Conservation (phyloP, 164 flowering plant species). For the Stephania yunnanensis region DNA sequence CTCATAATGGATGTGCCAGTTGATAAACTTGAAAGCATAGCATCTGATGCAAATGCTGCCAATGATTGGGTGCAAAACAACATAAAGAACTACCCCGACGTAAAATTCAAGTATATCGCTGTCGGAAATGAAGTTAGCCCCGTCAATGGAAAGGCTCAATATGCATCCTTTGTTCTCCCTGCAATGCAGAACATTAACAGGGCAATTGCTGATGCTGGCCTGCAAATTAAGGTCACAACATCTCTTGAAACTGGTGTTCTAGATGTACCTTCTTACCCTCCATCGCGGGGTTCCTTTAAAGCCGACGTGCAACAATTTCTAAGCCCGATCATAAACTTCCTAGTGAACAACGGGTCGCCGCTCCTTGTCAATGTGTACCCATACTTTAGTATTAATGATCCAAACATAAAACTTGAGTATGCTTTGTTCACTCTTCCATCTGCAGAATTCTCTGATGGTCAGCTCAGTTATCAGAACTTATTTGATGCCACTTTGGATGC, state of each 20-base stretch:
- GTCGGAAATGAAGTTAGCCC: slow-evolving; percentile 50
- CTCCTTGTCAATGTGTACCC: slow-evolving; percentile 39
- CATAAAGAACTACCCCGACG: slow-evolving; percentile 21
- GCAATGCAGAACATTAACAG: slow-evolving; percentile 30
- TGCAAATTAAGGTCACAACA: slow-evolving; percentile 32
- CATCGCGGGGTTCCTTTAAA: slow-evolving; percentile 24
- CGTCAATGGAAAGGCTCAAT: neutral
- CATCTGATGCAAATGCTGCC: slow-evolving; percentile 26
- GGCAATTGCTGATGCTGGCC: slow-evolving; percentile 25
- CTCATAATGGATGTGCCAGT: slow-evolving; percentile 36
- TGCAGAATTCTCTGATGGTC: slow-evolving; percentile 13
- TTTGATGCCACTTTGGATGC: slow-evolving; percentile 31
- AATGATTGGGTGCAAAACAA: slow-evolving; percentile 32
- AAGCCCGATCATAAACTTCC: slow-evolving; percentile 21
- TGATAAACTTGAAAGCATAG: slow-evolving; percentile 27
- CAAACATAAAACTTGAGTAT: slow-evolving; percentile 15
- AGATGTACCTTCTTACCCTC: slow-evolving; percentile 28
- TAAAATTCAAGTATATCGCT: slow-evolving; percentile 32
- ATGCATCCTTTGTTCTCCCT: slow-evolving; percentile 27
- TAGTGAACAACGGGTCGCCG: slow-evolving; percentile 20
- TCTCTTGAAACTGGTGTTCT: slow-evolving; percentile 13
- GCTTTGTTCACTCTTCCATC: slow-evolving; percentile 31
- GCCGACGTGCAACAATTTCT: neutral
- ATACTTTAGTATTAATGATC: slow-evolving; percentile 20
- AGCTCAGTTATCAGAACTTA: slow-evolving; percentile 26